Conservation (phyloP, 768 basidiomycete genomes). For the Solioccasus polychromus region DNA sequence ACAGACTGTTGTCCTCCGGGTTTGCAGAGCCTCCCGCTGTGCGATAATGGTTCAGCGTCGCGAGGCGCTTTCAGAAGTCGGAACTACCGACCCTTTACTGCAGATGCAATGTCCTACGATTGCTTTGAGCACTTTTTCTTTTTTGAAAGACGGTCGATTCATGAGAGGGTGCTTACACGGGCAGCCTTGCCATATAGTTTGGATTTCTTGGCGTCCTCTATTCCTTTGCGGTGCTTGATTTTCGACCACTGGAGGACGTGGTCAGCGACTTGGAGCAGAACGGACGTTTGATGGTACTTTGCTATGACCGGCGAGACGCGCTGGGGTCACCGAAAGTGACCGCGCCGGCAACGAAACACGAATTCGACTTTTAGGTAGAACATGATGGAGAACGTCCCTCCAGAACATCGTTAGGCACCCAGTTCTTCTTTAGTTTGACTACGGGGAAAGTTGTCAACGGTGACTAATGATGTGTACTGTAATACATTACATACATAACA, state of each 20-base stretch:
- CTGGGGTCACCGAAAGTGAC: constrained; percentile 25
- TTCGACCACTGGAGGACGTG: constrained; percentile 61
- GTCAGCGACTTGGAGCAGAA: constrained; percentile 3
- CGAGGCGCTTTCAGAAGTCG: background rate
- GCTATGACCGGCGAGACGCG: constrained; percentile 37
- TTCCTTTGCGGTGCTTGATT: constrained; percentile 69
- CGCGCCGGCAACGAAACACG: constrained; percentile 10
- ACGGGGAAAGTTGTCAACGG: too few relatives aligned
- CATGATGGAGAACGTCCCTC: constrained; percentile 2
- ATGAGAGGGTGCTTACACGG: constrained; percentile 48
- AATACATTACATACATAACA: too few relatives aligned
- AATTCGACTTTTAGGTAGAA: constrained; percentile 1
- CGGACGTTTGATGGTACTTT: constrained; percentile 28
- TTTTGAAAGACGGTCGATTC: too few relatives aligned
- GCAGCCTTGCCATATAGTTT: constrained; percentile 53
- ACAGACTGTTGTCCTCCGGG: constrained; percentile 50
- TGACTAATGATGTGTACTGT: too few relatives aligned
- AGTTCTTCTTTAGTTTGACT: too few relatives aligned
- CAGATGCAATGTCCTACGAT: constrained; percentile 59
- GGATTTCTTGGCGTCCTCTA: constrained; percentile 60
- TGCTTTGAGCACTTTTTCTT: too few relatives aligned
- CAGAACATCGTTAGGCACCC: constrained; percentile 15
- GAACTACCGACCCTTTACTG: constrained; percentile 50
- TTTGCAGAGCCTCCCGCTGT: constrained; percentile 57
- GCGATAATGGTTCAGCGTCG: background rate